A percentile compares a stretch with the other conserved stretches of the same genome.
These are phyloP conservation scores for Heliosperma pusillum DNA, from an alignment of 148 eudicot genomes.

Conservation along the genomic window DNA sequence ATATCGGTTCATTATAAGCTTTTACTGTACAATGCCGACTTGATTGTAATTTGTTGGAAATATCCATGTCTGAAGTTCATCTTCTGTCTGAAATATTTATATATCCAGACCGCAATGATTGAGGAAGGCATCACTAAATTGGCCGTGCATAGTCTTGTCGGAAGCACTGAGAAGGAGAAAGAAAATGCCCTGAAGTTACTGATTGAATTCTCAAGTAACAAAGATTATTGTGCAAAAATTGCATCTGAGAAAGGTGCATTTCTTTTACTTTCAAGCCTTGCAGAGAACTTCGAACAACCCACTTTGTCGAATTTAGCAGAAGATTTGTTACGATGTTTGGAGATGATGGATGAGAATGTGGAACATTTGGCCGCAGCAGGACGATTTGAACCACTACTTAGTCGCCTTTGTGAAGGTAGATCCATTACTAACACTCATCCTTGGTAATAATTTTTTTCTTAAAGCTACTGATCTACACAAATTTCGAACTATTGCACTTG, in stretches of 20 bases:
- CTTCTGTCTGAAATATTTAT: slow-evolving; percentile 9
- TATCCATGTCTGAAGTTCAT: not conserved
- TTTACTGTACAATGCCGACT: too few relatives aligned
- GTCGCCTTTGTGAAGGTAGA: slow-evolving; percentile 50
- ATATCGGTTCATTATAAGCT: not conserved
- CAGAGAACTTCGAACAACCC: slow-evolving; percentile 58
- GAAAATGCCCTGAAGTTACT: slow-evolving; percentile 55
- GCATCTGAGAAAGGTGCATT: slow-evolving; percentile 70
- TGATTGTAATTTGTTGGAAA: not conserved
- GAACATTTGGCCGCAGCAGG: slow-evolving; percentile 60
- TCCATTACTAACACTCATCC: not conserved
- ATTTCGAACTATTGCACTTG: not conserved
- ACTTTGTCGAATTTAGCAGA: slow-evolving; percentile 55
- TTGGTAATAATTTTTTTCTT: not conserved
- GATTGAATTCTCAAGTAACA: slow-evolving; percentile 46
- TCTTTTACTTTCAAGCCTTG: slow-evolving; percentile 60
- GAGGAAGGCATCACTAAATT: slow-evolving; percentile 52
- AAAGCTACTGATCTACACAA: not conserved
- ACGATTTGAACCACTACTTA: slow-evolving; percentile 58
- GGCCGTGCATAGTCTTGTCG: slow-evolving; percentile 54
- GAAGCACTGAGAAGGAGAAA: slow-evolving; percentile 54
- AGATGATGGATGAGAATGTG: slow-evolving; percentile 48
- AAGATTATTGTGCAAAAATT: slow-evolving; percentile 47
- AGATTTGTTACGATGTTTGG: slow-evolving; percentile 45
- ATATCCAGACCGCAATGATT: slow-evolving; percentile 47